A percentile compares a stretch with the other conserved stretches of the same genome.
Evolutionary conservation across 768 basidiomycete species (phyloP).

Genomic region (Naganishia randhawae): DNA sequence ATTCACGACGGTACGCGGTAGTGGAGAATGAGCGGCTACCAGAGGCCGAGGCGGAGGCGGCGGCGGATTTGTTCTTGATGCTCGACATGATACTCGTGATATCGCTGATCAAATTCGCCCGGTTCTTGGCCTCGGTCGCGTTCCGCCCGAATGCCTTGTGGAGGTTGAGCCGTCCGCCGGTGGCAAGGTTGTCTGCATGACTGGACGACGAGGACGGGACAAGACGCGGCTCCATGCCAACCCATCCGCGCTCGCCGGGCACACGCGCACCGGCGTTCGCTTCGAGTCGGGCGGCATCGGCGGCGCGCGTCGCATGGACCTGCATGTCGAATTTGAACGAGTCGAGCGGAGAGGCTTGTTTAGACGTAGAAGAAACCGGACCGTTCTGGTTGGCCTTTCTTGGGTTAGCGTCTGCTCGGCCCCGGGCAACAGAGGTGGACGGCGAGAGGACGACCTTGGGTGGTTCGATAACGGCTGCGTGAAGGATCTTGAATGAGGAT

Average conservation of each 20-base stretch:
- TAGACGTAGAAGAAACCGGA: conserved; percentile 4
- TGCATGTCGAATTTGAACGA: conserved; percentile 4
- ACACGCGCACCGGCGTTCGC: neutral
- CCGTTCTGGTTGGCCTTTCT: conserved; percentile 5
- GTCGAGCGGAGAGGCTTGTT: conserved; percentile 20
- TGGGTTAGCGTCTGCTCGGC: neutral
- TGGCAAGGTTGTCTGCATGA: conserved; percentile 2
- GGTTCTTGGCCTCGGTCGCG: neutral
- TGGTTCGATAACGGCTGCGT: conserved; percentile 5
- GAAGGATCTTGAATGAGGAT: conserved; percentile 17
- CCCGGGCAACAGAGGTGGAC: neutral
- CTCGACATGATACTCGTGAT: conserved; percentile 7
- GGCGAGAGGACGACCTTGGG: conserved; percentile 23
- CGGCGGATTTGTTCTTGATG: neutral
- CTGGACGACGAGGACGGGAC: neutral
- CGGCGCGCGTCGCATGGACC: conserved; percentile 6
- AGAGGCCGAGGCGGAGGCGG: neutral
- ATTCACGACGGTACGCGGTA: neutral
- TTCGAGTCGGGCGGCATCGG: neutral
- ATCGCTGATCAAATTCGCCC: neutral
- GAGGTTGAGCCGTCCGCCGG: neutral
- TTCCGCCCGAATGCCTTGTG: neutral
- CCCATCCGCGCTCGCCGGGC: conserved; percentile 12
- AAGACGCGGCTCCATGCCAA: conserved; percentile 9
- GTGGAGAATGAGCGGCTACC: conserved; percentile 4